Evolutionary conservation across 768 basidiomycete species (phyloP).

Genomic region (Piloderma croceum): DNA sequence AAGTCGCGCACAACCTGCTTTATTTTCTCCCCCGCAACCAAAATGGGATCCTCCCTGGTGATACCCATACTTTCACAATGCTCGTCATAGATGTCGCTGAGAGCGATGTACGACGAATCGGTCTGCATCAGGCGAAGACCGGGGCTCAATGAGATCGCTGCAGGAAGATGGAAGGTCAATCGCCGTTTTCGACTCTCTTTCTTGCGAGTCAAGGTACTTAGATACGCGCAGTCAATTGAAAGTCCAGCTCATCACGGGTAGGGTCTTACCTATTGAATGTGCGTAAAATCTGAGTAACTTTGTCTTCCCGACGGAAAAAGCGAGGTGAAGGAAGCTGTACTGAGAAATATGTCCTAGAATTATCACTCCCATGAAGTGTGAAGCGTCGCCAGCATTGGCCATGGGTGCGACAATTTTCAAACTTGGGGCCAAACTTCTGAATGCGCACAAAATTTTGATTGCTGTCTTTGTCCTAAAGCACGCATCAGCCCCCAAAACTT

Average conservation of each 20-base stretch:
- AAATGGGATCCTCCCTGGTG: conserved; percentile 80
- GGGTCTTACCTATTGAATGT: conserved; percentile 79
- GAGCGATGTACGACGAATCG: conserved; percentile 83
- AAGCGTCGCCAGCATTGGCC: conserved; percentile 88
- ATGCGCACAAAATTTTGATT: conserved; percentile 89
- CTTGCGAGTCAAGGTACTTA: conserved; percentile 74
- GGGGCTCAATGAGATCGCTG: conserved; percentile 78
- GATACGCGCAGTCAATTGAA: conserved; percentile 3
- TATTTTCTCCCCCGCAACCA: conserved; percentile 82
- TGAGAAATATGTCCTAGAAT: conserved; percentile 82
- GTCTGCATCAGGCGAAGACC: conserved; percentile 82
- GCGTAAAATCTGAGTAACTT: conserved; percentile 88
- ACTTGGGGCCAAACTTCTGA: conserved; percentile 82
- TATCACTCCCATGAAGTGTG: conserved; percentile 85
- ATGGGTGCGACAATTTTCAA: conserved; percentile 84
- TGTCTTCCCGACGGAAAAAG: conserved; percentile 86
- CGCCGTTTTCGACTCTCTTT: conserved; percentile 93
- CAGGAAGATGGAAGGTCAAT: conserved; percentile 86
- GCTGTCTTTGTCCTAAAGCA: conserved; percentile 83
- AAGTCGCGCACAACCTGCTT: conserved; percentile 61
- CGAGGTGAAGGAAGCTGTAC: conserved; percentile 85
- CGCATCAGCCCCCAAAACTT: background rate
- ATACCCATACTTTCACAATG: conserved; percentile 74
- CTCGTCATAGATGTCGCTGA: conserved; percentile 92
- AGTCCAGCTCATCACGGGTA: conserved; percentile 1